These are phyloP conservation scores for Colletotrichum salicis DNA, from an alignment of 2,329 filamentous ascomycete genomes.

Conservation along the genomic window DNA sequence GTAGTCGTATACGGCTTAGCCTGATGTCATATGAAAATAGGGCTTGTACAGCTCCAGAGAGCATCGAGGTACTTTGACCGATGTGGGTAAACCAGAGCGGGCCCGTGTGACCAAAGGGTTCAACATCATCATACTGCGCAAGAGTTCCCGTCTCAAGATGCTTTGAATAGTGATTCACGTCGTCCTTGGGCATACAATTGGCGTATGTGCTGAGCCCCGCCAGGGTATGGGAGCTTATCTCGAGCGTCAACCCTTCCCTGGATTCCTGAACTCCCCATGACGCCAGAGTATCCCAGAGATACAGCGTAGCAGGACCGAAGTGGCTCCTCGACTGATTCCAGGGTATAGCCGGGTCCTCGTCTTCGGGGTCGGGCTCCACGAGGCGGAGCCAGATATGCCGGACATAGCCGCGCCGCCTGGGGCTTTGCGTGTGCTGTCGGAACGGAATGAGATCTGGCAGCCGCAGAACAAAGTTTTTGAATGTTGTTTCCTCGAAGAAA, in stretches of 20 bases:
- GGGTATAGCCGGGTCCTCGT: background rate
- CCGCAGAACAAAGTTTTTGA: background rate
- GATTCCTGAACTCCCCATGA: background rate
- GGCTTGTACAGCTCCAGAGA: too few relatives aligned
- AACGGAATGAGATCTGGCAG: background rate
- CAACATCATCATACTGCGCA: background rate
- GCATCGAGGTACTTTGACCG: background rate
- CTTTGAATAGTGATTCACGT: background rate
- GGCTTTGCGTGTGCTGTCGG: background rate
- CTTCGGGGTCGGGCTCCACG: background rate
- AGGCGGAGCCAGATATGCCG: slow-evolving; percentile 10
- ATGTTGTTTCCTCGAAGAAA: background rate
- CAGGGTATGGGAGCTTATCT: background rate
- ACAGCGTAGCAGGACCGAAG: background rate
- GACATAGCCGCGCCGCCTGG: background rate
- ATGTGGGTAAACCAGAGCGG: background rate
- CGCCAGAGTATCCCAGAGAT: background rate
- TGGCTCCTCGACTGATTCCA: background rate
- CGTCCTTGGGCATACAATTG: background rate
- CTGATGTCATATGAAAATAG: background rate
- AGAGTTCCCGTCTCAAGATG: background rate
- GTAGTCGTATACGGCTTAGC: background rate
- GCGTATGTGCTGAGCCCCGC: background rate
- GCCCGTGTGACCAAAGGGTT: background rate
- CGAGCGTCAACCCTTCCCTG: background rate